Evolutionary conservation across 192 early-diverging fungal genomes (phyloP).

Genomic region (Gaertneriomyces sp.): DNA sequence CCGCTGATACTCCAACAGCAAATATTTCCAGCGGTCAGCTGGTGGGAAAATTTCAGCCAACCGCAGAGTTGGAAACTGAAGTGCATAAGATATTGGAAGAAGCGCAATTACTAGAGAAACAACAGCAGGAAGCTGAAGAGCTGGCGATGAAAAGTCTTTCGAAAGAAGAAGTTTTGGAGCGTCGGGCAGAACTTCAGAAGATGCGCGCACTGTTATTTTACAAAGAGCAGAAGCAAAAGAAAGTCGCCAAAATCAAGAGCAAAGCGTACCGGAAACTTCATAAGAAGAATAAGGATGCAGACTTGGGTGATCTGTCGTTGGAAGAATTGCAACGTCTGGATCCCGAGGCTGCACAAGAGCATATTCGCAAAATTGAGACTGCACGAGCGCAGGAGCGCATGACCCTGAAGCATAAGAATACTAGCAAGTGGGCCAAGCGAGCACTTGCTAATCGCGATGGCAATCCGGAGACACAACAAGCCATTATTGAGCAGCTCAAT

Average conservation of each 20-base stretch:
- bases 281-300: slow-evolving; percentile 66
- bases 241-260: slow-evolving; percentile 96
- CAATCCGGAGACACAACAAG: slow-evolving; percentile 61
- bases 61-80: slow-evolving; percentile 73
- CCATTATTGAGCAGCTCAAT: slow-evolving; percentile 79
- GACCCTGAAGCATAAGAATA: slow-evolving; percentile 90
- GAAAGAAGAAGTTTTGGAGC: slow-evolving; percentile 68
- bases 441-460: slow-evolving; percentile 48
- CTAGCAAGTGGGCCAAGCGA: slow-evolving; percentile 92
- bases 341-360: slow-evolving; percentile 63
- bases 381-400: slow-evolving; percentile 89
- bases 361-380: slow-evolving; percentile 65
- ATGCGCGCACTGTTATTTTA: slow-evolving; percentile 95
- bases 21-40: slow-evolving; percentile 50
- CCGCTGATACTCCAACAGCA: slow-evolving; percentile 30
- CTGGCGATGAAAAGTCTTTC: slow-evolving; percentile 80
- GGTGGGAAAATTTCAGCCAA: slow-evolving; percentile 60
- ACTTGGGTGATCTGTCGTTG: slow-evolving; percentile 48
- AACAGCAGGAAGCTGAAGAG: slow-evolving; percentile 76
- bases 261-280: slow-evolving; percentile 88
- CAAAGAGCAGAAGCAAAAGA: slow-evolving; percentile 84
- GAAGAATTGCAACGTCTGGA: slow-evolving; percentile 55
- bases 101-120: slow-evolving; percentile 73
- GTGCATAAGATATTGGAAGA: slow-evolving; percentile 66
- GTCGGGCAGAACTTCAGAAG: slow-evolving; percentile 75